Evolutionary conservation across 768 basidiomycete species (phyloP).

Genomic region (Amanita molliuscula): DNA sequence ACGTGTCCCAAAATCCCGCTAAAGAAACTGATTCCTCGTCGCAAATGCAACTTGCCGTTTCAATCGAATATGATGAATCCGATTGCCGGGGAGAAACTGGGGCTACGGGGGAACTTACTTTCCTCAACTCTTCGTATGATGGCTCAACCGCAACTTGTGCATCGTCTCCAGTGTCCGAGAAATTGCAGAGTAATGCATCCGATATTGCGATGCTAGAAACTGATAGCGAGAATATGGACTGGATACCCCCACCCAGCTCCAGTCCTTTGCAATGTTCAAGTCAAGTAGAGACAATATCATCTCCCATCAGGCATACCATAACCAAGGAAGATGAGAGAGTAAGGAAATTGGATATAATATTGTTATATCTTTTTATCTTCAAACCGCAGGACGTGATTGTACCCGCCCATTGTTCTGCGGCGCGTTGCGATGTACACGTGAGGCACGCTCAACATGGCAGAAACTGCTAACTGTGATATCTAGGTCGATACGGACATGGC

Average conservation of each 20-base stretch:
- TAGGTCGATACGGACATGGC: background rate
- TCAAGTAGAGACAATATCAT: background rate
- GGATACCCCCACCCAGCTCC: conserved; percentile 1
- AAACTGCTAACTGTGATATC: background rate
- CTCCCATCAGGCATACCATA: background rate
- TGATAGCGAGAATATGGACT: background rate
- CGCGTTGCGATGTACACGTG: background rate
- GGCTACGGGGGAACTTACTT: background rate
- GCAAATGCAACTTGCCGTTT: background rate
- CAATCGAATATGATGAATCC: background rate
- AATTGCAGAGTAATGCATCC: background rate
- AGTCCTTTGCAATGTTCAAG: conserved; percentile 1
- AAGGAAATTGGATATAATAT: background rate
- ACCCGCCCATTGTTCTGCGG: background rate
- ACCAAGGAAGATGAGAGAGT: background rate
- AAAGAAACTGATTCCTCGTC: background rate
- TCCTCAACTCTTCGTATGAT: background rate
- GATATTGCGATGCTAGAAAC: background rate
- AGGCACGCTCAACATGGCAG: background rate
- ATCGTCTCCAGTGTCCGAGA: background rate
- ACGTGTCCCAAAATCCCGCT: background rate
- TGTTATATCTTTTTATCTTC: no score
- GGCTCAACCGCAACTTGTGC: background rate
- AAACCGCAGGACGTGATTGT: no score
- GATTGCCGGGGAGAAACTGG: background rate